Base-by-base conservation (phyloP, 2,329 filamentous ascomycete species). In the Botrytis fragariae region DNA sequence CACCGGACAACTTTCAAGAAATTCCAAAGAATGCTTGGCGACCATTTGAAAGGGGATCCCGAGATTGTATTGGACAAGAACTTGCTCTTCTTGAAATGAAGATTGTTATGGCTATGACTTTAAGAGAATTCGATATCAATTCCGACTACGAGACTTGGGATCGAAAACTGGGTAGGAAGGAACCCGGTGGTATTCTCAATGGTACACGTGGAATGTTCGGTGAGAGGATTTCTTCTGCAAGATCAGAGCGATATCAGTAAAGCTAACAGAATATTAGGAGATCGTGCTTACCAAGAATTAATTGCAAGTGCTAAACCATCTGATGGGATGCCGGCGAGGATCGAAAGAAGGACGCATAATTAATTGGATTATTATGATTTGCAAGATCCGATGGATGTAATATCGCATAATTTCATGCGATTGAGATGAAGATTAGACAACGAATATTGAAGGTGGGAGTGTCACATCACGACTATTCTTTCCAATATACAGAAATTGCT, bases 21-120 rank as follows among this genome's bases (percentile, higher is more conserved):
- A 69, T 77, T 5, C 51, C 75, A 7, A 75, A 75, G 68, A 83
- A 84, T 62, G 87, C 87, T 4, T 90, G 84, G 83, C 83, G 87
- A 32, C 83, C 86, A 0, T 90, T 90, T 78, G 86, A 87, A 75
- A 84, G 85, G 73, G 88, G 88, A 0, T 82, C 84, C 4, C 80
- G 88, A 42, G 86, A 86, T 70, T 91, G 88, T 76, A 85, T 89
- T 35, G 88, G 88, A 0, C 87, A 89, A 78, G 84, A 86, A 75
- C 80, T 89, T 60, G 87, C 86, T 29, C 84, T 86, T 81, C 77
- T 77, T 37, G 87, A 88, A 78, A 79, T 84, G 39, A 84, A 84
- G 74, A 80, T 85, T 54, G 83, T 86, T 14, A 77, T 88, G 69
- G 83, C 85, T 5, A 87, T 78, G 77, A 73, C 73, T 9, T 60